These are phyloP conservation scores for Lunularia cruciata DNA, from an alignment of 225 moss, liverwort and hornwort species.

Conservation along the genomic window DNA sequence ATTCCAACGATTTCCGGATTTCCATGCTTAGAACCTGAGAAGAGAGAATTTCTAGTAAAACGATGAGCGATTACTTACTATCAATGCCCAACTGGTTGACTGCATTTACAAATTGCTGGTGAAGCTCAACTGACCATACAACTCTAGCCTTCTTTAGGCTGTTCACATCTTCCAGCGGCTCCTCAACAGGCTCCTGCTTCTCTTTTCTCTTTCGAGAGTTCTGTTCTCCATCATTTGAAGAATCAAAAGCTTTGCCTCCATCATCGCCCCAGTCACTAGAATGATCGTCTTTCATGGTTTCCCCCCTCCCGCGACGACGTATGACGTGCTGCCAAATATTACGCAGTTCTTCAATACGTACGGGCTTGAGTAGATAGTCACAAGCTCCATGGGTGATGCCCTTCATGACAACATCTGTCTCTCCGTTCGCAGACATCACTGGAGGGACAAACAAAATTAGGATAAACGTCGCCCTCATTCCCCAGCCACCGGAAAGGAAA, in stretches of 20 bases:
- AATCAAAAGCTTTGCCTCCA: slow-evolving; percentile 44
- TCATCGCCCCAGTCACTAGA: slow-evolving; percentile 70
- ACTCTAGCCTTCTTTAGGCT: slow-evolving; percentile 93
- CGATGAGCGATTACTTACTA: slow-evolving; percentile 51
- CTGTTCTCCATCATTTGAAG: slow-evolving; percentile 52
- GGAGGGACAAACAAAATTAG: background rate
- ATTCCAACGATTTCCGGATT: no score
- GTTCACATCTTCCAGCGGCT: slow-evolving; percentile 68
- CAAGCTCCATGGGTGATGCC: slow-evolving; percentile 93
- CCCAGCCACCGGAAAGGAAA: no score
- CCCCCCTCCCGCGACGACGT: slow-evolving; percentile 72
- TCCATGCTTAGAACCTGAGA: no score
- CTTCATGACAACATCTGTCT: slow-evolving; percentile 91
- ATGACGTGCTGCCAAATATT: slow-evolving; percentile 99
- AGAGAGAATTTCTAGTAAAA: background rate
- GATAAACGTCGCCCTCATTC: no score
- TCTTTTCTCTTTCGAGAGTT: slow-evolving; percentile 82
- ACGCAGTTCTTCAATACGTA: slow-evolving; percentile 80
- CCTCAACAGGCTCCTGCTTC: slow-evolving; percentile 62
- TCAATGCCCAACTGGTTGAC: slow-evolving; percentile 90
- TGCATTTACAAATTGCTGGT: slow-evolving; percentile 93
- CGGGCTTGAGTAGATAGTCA: slow-evolving; percentile 92
- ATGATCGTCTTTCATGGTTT: slow-evolving; percentile 57
- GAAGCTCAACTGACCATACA: slow-evolving; percentile 88
- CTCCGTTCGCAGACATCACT: slow-evolving; percentile 99